Evolutionary conservation across 805 yeast species (phyloP), one percentile per base, ranked within the genome.

Genomic region (Cyberlindnera mississippiensis): DNA sequence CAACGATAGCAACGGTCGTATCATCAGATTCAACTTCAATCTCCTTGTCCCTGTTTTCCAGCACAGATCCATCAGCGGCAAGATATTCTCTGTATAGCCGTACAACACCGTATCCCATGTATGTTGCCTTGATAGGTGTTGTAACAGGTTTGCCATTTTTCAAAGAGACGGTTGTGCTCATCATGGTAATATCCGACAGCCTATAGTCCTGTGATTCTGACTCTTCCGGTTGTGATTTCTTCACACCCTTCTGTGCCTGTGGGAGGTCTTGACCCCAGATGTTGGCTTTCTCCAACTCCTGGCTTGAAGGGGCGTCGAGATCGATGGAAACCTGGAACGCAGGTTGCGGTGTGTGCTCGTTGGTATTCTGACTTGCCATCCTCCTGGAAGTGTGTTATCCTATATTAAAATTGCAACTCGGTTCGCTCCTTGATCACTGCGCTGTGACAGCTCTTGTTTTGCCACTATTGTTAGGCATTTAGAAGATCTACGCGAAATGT

Each of bases 1-100:
- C 89, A n/a, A 88, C 61, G 15, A 88, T 84, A 1, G 91, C 80
- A 4, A 86, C 76, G 64, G 84, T 82, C 2, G 88, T 75, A 28
- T 74, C 79, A 55, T 80, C 83, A 0, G 79, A 79, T 4, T 64
- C 60, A 7, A 61, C 60, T 16, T 59, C 62, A 22, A 54, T 42
- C 33, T 48, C 45, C 31, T 39, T 33, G 13, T 20, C 37, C 27
- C 20, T 20, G 28, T 12, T n/a, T 4, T 27, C 29, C 29, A 27
- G 7, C 12, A 6, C 20, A n/a, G 12, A 18, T 22, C 22, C 36
- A 19, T 33, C 19, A 20, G 16, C 15, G 14, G 36, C 5, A 14
- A 12, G 4, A 28, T 52, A 71, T 40, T 80, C 80, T 41, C 82
- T 69, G 58, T 69, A 88, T 6, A 88, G 64, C 34, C 85, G 68